These are phyloP conservation scores for Thinopyrum elongatum DNA, from an alignment of 176 grass and related monocot species.

Conservation along the genomic window DNA sequence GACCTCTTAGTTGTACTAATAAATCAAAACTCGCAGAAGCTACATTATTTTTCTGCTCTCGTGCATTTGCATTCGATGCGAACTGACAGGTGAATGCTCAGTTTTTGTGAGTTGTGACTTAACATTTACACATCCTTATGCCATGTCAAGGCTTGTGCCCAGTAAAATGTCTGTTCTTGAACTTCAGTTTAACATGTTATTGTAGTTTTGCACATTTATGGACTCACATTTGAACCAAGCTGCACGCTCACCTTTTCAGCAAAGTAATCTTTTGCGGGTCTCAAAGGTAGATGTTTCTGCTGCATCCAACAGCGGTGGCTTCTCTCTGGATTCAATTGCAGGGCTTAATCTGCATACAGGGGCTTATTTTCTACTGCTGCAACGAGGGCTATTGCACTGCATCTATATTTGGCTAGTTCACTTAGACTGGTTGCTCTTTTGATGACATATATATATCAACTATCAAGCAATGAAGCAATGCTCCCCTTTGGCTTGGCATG, in stretches of 20 bases:
- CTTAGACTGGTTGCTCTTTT: no score
- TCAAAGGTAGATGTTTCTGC: no score
- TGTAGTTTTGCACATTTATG: neutral
- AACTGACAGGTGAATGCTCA: neutral
- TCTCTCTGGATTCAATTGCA: neutral
- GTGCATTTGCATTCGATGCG: no score
- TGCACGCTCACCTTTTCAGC: neutral
- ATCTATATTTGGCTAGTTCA: no score
- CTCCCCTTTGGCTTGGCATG: neutral
- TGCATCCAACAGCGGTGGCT: neutral
- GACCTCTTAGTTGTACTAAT: neutral
- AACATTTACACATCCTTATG: neutral
- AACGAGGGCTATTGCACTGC: neutral
- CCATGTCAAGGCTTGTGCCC: neutral
- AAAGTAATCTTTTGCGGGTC: no score
- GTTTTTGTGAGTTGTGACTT: neutral
- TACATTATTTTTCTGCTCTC: neutral
- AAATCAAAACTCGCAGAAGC: neutral
- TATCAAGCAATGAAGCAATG: neutral
- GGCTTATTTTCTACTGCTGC: neutral
- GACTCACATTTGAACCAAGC: neutral
- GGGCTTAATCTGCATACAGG: neutral
- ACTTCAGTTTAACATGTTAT: neutral
- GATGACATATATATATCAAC: neutral
- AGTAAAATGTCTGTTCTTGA: neutral